These are phyloP conservation scores for Polychytrium aggregatum DNA, from an alignment of 192 early-diverging fungal species.

Conservation along the genomic window DNA sequence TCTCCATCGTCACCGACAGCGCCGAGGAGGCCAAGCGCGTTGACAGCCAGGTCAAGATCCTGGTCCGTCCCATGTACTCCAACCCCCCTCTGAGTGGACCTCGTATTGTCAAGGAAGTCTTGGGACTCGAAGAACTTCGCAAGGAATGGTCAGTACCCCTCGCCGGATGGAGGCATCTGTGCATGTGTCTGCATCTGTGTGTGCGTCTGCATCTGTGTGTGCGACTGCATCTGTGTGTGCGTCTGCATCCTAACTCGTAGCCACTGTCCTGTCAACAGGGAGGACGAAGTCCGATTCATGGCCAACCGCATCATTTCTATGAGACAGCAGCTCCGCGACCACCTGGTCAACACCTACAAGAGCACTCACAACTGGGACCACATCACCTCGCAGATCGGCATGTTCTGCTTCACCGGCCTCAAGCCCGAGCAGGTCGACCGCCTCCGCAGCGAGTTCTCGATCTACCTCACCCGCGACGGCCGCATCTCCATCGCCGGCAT, in stretches of 20 bases:
- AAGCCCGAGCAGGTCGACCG: conserved; percentile 77
- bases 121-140: conserved; percentile 61
- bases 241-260: background rate
- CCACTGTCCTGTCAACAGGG: conserved; percentile 13
- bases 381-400: conserved; percentile 88
- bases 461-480: conserved; percentile 91
- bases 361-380: conserved; percentile 76
- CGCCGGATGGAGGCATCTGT: too few relatives aligned
- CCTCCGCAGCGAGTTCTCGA: conserved; percentile 69
- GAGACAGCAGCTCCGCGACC: conserved; percentile 62
- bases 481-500: conserved; percentile 97
- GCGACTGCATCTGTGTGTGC: too few relatives aligned
- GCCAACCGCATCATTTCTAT: conserved; percentile 93
- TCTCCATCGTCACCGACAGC: conserved; percentile 69
- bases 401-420: conserved; percentile 97
- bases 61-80: conserved; percentile 97
- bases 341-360: conserved; percentile 75
- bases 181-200: too few relatives aligned
- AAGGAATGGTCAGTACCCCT: conserved; percentile 69
- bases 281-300: conserved; percentile 88
- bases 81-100: conserved; percentile 95
- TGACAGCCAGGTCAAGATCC: conserved; percentile 87
- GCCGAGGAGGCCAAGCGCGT: conserved; percentile 68
- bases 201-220: too few relatives aligned
- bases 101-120: conserved; percentile 80